Percentiles rank a stretch among this genome's conserved stretches.
Conservation (phyloP, 257 asterid genomes). For the Marsdenia floribunda region DNA sequence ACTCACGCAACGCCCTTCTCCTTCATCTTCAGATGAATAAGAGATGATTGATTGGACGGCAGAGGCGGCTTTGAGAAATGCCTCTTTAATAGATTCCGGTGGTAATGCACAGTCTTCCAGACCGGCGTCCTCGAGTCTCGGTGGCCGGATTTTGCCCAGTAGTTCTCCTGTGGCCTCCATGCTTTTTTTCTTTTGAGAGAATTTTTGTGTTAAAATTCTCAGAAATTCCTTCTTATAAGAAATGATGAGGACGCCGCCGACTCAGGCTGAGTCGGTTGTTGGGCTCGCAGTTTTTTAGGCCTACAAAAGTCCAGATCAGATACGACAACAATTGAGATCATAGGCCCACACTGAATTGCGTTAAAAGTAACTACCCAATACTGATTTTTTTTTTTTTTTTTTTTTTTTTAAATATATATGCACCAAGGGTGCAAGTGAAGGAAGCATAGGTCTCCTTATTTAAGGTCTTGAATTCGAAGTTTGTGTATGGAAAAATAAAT, state of each 20-base stretch:
- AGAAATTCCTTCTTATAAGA: not conserved
- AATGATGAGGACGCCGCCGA: not conserved
- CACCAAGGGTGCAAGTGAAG: too few species aligned
- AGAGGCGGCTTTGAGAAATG: conserved; percentile 75
- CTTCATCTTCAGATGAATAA: conserved; percentile 35
- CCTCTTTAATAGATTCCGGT: conserved; percentile 69
- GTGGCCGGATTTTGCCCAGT: conserved; percentile 53
- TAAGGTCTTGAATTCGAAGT: too few species aligned
- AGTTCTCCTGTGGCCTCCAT: conserved; percentile 52
- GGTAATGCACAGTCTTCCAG: conserved; percentile 91
- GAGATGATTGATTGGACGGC: conserved; percentile 56
- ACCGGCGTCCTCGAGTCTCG: conserved; percentile 87
- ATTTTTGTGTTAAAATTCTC: not conserved
- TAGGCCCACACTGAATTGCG: too few species aligned
- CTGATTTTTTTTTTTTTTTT: too few species aligned
- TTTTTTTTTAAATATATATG: too few species aligned
- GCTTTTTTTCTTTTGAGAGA: not conserved
- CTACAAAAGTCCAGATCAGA: too few species aligned
- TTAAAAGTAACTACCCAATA: too few species aligned
- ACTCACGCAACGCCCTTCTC: conserved; percentile 36
- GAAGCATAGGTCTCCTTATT: too few species aligned
- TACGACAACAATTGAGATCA: too few species aligned
- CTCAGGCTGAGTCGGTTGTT: not conserved
- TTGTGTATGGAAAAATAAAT: too few species aligned
- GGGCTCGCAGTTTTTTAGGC: not conserved